phyloP scores from a whole-genome alignment of 2,329 filamentous ascomycete genomes.

The Neocucurbitaria cava region DNA sequence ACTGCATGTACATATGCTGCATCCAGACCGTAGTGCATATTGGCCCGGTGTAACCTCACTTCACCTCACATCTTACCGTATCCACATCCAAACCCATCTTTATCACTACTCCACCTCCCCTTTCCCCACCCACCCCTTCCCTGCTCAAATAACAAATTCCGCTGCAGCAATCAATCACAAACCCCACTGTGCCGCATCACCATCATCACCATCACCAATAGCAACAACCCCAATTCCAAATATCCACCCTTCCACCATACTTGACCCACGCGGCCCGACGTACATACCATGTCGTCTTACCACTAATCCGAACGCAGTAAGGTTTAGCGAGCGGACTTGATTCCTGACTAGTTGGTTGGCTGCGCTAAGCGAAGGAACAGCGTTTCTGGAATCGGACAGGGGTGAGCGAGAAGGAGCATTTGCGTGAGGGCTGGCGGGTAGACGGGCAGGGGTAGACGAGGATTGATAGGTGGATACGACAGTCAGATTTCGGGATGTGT shows the following conservation, averaged over 20 bases:
- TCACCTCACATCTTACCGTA: not conserved
- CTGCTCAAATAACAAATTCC: no score
- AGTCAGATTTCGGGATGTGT: no score
- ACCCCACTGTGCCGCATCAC: not conserved
- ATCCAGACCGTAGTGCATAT: not conserved
- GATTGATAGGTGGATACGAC: no score
- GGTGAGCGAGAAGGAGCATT: constrained; percentile 18
- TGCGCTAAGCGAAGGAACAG: not conserved
- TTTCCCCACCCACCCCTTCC: no score
- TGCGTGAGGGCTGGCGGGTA: no score
- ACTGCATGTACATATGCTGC: not conserved
- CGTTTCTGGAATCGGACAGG: constrained; percentile 18
- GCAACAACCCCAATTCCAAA: not conserved
- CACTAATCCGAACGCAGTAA: not conserved
- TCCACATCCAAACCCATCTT: no score
- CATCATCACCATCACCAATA: no score
- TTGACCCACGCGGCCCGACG: no score
- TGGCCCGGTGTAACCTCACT: not conserved
- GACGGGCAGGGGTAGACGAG: constrained; percentile 19
- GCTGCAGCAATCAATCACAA: no score
- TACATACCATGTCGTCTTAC: not conserved
- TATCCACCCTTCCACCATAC: no score
- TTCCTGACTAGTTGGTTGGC: not conserved
- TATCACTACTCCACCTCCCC: no score
- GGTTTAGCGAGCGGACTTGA: not conserved